Base-by-base conservation (phyloP, 345 rosid species). In the Corchorus capsularis region DNA sequence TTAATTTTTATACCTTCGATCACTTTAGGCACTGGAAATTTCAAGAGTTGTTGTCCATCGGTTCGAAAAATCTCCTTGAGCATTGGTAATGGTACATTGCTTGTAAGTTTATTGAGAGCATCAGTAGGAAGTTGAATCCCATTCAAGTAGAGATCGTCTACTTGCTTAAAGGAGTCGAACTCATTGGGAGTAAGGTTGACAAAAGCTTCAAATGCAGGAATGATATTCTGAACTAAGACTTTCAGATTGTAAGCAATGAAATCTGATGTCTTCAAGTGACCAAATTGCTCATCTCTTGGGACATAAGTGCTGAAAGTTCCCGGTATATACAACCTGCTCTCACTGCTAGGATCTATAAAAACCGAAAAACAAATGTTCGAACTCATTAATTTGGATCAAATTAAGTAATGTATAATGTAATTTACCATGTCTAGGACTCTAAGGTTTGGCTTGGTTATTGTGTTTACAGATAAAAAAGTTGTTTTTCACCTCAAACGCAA, bases 261-360 rank as follows among this genome's bases (percentile, higher is more conserved):
- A n/a, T 67, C 71, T 3, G 55, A 46, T 6, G 8, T 77, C 86
- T 94, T 94, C 79, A 87, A 55, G 63, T 85, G 94, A 69, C 94
- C 86, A 75, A 92, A 94, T 63, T 88, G 82, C 80, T 94, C 98
- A 46, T 94, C 98, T 76, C 97, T 79, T 0, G 98, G 98, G n/a
- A 94, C 92, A 59, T 94, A 89, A 49, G 89, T 80, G 80, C 81
- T 80, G 41, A 92, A 45, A 81, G 88, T 86, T 22, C 47, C 45
- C 0, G 77, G 67, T 39, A 87, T 6, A 0, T 85, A 84, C 52
- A 85, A 15, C 83, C 98, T 82, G 57, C 57, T 68, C 57, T 68
- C 72, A 1, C 43, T 68, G 3, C 49, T 27, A 0, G 72, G 57
- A 49, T 68, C 72, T 56, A 20, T 8, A 1, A 19, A 20, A 22